These are phyloP conservation scores for Bonnemaisonia californica DNA, from an alignment of 31 red algal species.

Conservation along the genomic window DNA sequence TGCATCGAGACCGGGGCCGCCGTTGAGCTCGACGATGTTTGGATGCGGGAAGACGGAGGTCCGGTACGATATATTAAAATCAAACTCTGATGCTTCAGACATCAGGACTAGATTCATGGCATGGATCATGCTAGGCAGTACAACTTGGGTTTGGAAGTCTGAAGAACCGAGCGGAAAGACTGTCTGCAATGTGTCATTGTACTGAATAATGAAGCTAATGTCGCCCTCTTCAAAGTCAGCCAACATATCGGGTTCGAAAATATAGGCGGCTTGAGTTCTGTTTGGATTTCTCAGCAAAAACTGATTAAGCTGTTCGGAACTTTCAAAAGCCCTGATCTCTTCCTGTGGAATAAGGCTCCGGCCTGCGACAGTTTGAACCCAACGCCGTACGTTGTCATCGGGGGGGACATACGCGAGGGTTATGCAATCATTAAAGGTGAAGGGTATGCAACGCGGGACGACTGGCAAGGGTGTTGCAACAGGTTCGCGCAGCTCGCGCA, in stretches of 20 bases:
- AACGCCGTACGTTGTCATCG: conserved; percentile 40
- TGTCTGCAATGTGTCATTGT: conserved; percentile 79
- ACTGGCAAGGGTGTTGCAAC: not conserved
- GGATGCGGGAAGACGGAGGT: conserved; percentile 92
- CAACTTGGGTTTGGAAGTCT: conserved; percentile 58
- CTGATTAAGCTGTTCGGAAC: conserved; percentile 57
- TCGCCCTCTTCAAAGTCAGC: conserved; percentile 51
- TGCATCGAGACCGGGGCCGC: conserved; percentile 39
- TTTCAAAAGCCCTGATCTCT: conserved; percentile 62
- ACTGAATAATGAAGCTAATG: conserved; percentile 90
- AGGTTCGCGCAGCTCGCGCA: conserved; percentile 46
- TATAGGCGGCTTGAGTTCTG: conserved; percentile 92
- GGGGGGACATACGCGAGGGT: conserved; percentile 73
- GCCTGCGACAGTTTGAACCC: conserved; percentile 57
- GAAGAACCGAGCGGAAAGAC: conserved; percentile 77
- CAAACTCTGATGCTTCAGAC: conserved; percentile 36
- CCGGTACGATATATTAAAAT: conserved; percentile 60
- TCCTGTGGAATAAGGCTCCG: conserved; percentile 45
- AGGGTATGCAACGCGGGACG: conserved; percentile 67
- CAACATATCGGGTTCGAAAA: conserved; percentile 85
- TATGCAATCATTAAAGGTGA: conserved; percentile 62
- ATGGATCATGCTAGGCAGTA: conserved; percentile 87
- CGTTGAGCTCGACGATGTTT: conserved; percentile 43
- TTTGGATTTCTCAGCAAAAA: conserved; percentile 80
- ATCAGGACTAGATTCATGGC: conserved; percentile 89